Conservation (phyloP, 2,329 filamentous ascomycete species). For the Aspergillus candidus region DNA sequence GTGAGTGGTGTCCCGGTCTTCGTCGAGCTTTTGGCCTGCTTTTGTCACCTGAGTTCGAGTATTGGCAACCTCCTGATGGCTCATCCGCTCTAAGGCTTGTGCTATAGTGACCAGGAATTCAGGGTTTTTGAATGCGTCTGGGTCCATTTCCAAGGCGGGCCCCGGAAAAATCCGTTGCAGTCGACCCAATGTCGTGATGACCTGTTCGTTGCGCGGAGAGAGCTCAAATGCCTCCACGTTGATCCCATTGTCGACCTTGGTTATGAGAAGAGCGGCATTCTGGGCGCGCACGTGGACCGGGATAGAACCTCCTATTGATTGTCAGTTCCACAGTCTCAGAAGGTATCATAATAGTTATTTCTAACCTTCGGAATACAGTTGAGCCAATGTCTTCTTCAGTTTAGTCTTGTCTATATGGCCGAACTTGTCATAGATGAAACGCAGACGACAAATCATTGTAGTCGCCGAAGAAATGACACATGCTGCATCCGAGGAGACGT, state of each 20-base stretch:
- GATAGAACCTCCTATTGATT: conserved; percentile 18
- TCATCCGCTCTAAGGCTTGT: conserved; percentile 31
- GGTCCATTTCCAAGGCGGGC: conserved; percentile 27
- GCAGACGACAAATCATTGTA: conserved; percentile 13
- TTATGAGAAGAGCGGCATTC: conserved; percentile 44
- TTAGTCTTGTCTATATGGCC: conserved; percentile 11
- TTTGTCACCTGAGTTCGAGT: conserved; percentile 37
- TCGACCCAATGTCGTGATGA: conserved; percentile 35
- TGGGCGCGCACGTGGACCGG: conserved; percentile 41
- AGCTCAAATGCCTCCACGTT: conserved; percentile 44
- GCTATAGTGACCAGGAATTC: conserved; percentile 24
- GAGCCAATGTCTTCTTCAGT: conserved; percentile 4
- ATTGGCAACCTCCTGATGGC: conserved; percentile 27
- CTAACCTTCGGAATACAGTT: conserved; percentile 8
- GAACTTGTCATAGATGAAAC: conserved; percentile 1
- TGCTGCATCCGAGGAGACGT: conserved; percentile 3
- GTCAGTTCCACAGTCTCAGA: conserved; percentile 1
- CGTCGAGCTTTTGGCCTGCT: conserved; percentile 28
- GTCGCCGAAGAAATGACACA: conserved; percentile 5
- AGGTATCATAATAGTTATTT: not conserved
- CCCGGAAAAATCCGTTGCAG: conserved; percentile 44
- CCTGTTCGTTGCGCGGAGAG: conserved; percentile 34
- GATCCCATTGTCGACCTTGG: conserved; percentile 11
- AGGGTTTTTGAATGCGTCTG: conserved; percentile 15
- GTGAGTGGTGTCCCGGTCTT: conserved; percentile 45